Conservation (phyloP, 805 yeast genomes). For the Suhomyces emberorum region DNA sequence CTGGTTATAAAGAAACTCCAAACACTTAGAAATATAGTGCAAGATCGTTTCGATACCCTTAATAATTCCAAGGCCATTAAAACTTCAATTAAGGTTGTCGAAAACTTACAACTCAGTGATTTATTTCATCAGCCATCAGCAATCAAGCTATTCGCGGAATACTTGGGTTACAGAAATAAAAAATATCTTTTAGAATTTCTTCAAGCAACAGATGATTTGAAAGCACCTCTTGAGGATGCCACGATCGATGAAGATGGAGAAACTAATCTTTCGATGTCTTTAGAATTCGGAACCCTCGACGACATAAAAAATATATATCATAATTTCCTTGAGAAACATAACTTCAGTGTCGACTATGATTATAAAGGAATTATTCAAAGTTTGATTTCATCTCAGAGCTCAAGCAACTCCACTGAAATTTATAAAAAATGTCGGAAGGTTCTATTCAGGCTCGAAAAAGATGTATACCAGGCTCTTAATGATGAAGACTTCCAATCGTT, state of each 20-base stretch:
- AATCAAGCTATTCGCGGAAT: constrained; percentile 25
- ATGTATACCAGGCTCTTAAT: constrained; percentile 49
- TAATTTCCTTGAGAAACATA: constrained; percentile 8
- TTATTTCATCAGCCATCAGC: constrained; percentile 48
- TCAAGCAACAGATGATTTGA: constrained; percentile 62
- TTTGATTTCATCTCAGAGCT: constrained; percentile 1
- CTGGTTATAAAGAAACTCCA: constrained; percentile 8
- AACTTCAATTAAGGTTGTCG: constrained; percentile 1
- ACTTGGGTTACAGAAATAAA: constrained; percentile 14
- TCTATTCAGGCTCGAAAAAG: constrained; percentile 57
- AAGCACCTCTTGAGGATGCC: constrained; percentile 66
- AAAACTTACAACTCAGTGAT: constrained; percentile 33
- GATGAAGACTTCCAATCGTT: constrained; percentile 56
- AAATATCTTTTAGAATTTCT: constrained; percentile 54
- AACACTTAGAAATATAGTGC: constrained; percentile 1
- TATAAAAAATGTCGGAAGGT: constrained; percentile 57
- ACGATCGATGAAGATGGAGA: constrained; percentile 25
- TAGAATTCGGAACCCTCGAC: constrained; percentile 46
- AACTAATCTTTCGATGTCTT: constrained; percentile 31
- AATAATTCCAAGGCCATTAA: background rate
- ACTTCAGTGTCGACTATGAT: constrained; percentile 4
- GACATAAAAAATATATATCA: constrained; percentile 52
- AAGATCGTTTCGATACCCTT: constrained; percentile 1
- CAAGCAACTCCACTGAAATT: constrained; percentile 10
- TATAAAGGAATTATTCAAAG: constrained; percentile 6